phyloP scores from a whole-genome alignment of 2,329 filamentous ascomycete genomes.

The Alternaria sp. region DNA sequence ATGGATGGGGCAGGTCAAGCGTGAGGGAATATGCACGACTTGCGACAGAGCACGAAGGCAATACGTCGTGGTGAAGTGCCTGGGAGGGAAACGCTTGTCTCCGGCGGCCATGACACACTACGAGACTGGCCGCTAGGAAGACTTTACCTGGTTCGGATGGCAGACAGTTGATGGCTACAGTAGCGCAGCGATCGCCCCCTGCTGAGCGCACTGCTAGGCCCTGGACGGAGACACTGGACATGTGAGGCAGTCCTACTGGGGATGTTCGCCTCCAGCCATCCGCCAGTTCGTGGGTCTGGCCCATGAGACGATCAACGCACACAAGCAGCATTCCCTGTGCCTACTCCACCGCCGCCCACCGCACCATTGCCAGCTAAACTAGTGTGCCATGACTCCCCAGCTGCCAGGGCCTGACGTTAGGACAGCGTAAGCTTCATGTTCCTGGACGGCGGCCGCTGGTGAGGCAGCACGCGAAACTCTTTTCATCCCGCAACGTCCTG shows the following conservation, averaged over 20 bases:
- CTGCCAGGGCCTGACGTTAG: constrained; percentile 29
- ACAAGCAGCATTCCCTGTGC: constrained; percentile 17
- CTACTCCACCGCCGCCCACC: constrained; percentile 28
- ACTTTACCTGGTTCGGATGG: constrained; percentile 35
- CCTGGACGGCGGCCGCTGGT: constrained; percentile 41
- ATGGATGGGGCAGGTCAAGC: constrained; percentile 37
- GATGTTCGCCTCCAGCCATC: constrained; percentile 40
- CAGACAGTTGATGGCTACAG: constrained; percentile 36
- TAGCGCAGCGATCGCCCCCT: constrained; percentile 46
- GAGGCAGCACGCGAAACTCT: constrained; percentile 33
- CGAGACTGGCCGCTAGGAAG: constrained; percentile 29
- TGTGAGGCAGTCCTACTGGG: constrained; percentile 42
- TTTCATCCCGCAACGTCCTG: constrained; percentile 20
- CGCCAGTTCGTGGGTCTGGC: constrained; percentile 43
- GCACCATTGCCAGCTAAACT: constrained; percentile 36
- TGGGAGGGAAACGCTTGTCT: constrained; percentile 36
- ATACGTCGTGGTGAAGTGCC: constrained; percentile 29
- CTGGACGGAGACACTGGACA: constrained; percentile 24
- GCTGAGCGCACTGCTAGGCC: constrained; percentile 34
- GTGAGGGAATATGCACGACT: constrained; percentile 37
- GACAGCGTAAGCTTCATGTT: constrained; percentile 39
- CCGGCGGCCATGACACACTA: constrained; percentile 43
- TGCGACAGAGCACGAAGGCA: constrained; percentile 32
- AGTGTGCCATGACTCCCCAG: constrained; percentile 32
- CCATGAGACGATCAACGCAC: constrained; percentile 49